These are phyloP conservation scores for Sporisorium graminicola DNA, from an alignment of 1,284 basidiomycete genomes.

Conservation along the genomic window DNA sequence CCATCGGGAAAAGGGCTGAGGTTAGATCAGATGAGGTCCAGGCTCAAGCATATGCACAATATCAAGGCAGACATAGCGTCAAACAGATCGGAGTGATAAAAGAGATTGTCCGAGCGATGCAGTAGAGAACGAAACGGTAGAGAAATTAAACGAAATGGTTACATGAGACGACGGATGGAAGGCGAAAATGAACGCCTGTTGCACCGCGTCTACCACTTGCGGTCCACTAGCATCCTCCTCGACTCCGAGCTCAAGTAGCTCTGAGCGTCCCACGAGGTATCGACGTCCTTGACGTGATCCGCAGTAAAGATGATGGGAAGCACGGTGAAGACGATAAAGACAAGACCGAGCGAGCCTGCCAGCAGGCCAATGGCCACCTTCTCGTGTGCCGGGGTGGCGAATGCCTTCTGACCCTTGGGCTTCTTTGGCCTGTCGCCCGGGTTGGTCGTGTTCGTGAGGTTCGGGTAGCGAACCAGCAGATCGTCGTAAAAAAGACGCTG, in stretches of 20 bases:
- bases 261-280: conserved; percentile 41
- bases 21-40: neutral
- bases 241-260: conserved; percentile 51
- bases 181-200: neutral
- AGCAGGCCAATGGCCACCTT: conserved; percentile 60
- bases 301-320: conserved; percentile 62
- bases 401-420: conserved; percentile 46
- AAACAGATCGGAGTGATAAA: neutral
- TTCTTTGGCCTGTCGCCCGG: conserved; percentile 50
- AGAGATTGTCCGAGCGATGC: conserved; percentile 22
- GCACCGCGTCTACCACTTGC: conserved; percentile 36
- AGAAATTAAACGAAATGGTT: neutral
- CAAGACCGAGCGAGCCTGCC: conserved; percentile 47
- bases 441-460: conserved; percentile 50
- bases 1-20: no score
- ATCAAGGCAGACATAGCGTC: neutral
- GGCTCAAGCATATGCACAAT: neutral
- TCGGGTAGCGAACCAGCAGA: conserved; percentile 36
- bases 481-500: conserved; percentile 49
- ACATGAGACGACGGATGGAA: no score
- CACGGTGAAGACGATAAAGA: conserved; percentile 52
- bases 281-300: conserved; percentile 44
- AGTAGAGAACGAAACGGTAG: conserved; percentile 2
- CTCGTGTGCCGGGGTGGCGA: conserved; percentile 63
- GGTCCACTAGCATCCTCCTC: conserved; percentile 47